These are phyloP conservation scores for Microsporum audouinii DNA, from an alignment of 2,329 filamentous ascomycete species.

Conservation along the genomic window DNA sequence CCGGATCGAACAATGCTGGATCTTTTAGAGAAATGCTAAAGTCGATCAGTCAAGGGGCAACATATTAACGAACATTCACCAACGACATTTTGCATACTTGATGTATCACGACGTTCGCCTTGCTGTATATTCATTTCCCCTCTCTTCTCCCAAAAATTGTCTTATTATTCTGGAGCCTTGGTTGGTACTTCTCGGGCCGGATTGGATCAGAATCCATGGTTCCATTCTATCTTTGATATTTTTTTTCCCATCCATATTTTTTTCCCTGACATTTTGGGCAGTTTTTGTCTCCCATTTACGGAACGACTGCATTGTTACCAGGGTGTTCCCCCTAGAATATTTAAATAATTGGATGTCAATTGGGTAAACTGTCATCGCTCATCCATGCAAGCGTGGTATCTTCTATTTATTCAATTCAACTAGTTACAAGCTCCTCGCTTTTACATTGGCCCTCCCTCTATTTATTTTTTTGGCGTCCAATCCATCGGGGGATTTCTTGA, in stretches of 20 bases:
- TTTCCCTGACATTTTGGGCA: not conserved
- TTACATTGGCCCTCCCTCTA: not conserved
- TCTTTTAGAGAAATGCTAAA: conserved; percentile 13
- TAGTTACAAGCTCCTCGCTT: not conserved
- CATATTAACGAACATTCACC: not conserved
- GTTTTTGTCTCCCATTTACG: not conserved
- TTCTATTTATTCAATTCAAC: conserved; percentile 1
- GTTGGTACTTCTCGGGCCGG: not conserved
- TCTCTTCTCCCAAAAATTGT: not conserved
- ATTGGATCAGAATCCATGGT: not conserved
- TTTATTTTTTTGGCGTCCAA: not conserved
- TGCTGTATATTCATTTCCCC: not conserved
- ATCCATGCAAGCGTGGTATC: not conserved
- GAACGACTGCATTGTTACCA: not conserved
- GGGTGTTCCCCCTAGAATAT: not conserved
- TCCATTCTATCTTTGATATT: not conserved
- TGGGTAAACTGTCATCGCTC: not conserved
- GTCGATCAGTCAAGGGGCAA: not conserved
- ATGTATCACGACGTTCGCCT: not conserved
- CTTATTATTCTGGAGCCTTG: not conserved
- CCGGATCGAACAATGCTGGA: conserved; percentile 16
- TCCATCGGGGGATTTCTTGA: conserved; percentile 1
- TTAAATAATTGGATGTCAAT: conserved; percentile 1
- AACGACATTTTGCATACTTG: not conserved
- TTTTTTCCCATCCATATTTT: not conserved